phyloP scores from a whole-genome alignment of 2,329 filamentous ascomycete genomes.

The Epichloe glyceriae region DNA sequence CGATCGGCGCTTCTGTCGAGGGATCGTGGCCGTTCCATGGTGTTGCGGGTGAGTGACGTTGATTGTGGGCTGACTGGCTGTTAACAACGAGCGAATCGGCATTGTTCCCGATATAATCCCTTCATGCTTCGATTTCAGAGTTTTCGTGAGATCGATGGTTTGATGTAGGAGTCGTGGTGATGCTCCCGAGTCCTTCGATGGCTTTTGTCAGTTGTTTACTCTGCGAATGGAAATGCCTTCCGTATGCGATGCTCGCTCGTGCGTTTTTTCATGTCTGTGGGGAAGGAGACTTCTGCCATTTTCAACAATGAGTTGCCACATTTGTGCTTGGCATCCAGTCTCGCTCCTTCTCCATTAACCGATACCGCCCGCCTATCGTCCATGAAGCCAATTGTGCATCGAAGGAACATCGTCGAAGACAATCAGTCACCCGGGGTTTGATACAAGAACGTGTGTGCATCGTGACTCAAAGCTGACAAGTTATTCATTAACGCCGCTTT shows the following conservation, averaged over 20 bases:
- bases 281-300: neutral
- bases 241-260: neutral
- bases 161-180: neutral
- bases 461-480: neutral
- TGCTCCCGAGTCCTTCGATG: neutral
- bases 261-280: neutral
- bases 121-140: neutral
- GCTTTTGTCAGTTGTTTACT: neutral
- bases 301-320: neutral
- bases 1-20: neutral
- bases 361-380: neutral
- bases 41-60: neutral
- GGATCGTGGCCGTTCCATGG: neutral
- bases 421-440: neutral
- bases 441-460: too few relatives aligned
- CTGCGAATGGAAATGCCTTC: neutral
- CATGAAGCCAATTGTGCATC: neutral
- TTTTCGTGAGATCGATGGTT: neutral
- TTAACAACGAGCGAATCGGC: slow-evolving; percentile 2
- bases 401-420: neutral
- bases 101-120: neutral
- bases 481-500: neutral
- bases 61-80: neutral
- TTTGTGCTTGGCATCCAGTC: neutral
- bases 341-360: neutral